Evolutionary conservation across 257 asterid species (phyloP), one percentile per base, ranked within the genome.

Genomic region (Solanum corneliomulleri): DNA sequence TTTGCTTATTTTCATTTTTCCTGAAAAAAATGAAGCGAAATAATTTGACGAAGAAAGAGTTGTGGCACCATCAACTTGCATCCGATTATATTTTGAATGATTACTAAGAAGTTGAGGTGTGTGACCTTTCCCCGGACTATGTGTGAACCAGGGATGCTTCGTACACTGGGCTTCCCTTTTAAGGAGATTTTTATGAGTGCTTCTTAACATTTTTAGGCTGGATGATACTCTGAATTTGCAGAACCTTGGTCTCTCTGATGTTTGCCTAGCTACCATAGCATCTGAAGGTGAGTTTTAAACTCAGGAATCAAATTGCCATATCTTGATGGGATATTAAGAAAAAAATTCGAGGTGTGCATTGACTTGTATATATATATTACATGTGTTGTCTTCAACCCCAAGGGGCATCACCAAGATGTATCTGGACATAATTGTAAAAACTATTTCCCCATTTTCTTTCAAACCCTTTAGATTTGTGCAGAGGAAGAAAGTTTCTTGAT

Each of bases 221-320:
- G 98, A 97, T 87, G 97, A 95, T 84, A 90, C 98, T 2, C 78
- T 91, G 91, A 94, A 93, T 90, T 93, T 95, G 90, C 92, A 92
- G 91, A 92, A 84, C 15, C 92, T 97, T 16, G 98, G 99, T 70
- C 94, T 97, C 85, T 97, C 99, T 29, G 98, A 94, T 88, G 94
- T 92, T 85, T 91, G 93, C 87, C 96, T 97, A 85, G 98, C 98
- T 82, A 92, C 95, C 84, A 93, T 97, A 89, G 98, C 99, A 87
- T 94, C 94, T 88, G 96, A 93, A 93, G 96, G 99, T 94, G 89
- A 86, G 93, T 80, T 29, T 47, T 39, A 27, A 45, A 45, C 66
- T 9, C 45, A 25, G 42, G 62, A 47, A 47, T 49, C 42, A 18
- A 80, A 27, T 27, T 45, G 9, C 84, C 27, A 15, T 78, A 78